Conservation (phyloP, 2,329 filamentous ascomycete species). For the Arthrobotrys entomopaga region DNA sequence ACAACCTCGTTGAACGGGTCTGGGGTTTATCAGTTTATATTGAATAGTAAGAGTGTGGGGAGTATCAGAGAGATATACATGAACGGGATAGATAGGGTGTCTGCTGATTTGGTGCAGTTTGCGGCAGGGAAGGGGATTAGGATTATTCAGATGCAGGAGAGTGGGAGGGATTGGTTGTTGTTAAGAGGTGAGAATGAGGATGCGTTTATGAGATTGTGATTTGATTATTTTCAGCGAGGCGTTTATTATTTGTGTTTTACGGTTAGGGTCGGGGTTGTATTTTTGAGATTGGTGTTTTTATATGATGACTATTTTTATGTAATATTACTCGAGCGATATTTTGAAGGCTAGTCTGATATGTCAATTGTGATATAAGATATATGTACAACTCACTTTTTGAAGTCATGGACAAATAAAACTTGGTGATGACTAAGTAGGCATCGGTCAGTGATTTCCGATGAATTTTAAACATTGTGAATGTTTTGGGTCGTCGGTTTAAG, state of each 20-base stretch:
- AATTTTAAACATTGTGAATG: too few relatives aligned
- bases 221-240: not conserved
- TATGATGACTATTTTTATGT: not conserved
- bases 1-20: slow-evolving; percentile 32
- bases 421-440: too few relatives aligned
- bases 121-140: slow-evolving; percentile 18
- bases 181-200: slow-evolving; percentile 23
- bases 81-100: slow-evolving; percentile 41
- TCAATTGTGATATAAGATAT: too few relatives aligned
- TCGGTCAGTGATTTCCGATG: too few relatives aligned
- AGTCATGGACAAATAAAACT: too few relatives aligned
- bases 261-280: not conserved
- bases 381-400: too few relatives aligned
- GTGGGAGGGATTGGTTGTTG: slow-evolving; percentile 36
- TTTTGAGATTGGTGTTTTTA: slow-evolving; percentile 1
- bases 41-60: slow-evolving; percentile 31
- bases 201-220: slow-evolving; percentile 24
- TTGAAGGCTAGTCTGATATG: too few relatives aligned
- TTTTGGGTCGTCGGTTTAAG: too few relatives aligned
- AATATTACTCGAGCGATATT: not conserved
- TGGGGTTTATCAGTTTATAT: slow-evolving; percentile 32
- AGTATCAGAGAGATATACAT: slow-evolving; percentile 34
- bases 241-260: not conserved
- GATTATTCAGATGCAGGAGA: slow-evolving; percentile 35
- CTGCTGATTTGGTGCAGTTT: slow-evolving; percentile 25